Evolutionary conservation across 371 early-diverging fungal species (phyloP), one percentile per base, ranked within the genome.

Genomic region (Mucor racemosus): DNA sequence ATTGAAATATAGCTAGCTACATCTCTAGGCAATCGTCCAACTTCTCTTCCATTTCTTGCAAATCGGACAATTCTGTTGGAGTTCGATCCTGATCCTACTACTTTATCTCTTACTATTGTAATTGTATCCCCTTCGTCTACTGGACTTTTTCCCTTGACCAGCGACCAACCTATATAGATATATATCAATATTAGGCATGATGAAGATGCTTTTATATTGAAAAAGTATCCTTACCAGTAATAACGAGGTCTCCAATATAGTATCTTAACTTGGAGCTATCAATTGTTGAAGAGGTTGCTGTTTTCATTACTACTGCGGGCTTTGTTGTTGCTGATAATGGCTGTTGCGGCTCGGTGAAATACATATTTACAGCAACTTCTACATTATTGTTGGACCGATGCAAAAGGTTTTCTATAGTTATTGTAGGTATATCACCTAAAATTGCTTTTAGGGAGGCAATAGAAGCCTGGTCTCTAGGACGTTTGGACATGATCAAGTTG

Each of bases 21-120:
- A 0, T 81, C 84, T 15, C 68, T 73, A 9, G 81, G 77, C 4
- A 87, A 36, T 14, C 88, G 66, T 31, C 88, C 88, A 26, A 87
- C 65, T 57, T 86, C 85, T 26, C 58, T 33, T 26, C 72, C 74
- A 5, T 58, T n/a, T 17, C n/a, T 15, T 9, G 76, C 72, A 48
- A 87, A 84, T 14, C 88, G 84, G 7, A 87, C 88, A 58, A 87
- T 81, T 54, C 73, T 78, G 69, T 86, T 80, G 50, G 74, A 77
- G 38, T 72, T 75, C 48, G 62, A 54, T n/a, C 17, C 26, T 17
- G 48, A 14, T 21, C 50, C 58, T 3, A 15, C 33, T 1, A 61
- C 53, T 54, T 62, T 72, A 42, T 73, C 68, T 58, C 80, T 68
- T 10, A 67, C 69, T 38, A 82, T 69, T 0, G 35, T 42, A 10